Percentiles rank a stretch among this genome's conserved stretches.
phyloP scores from a whole-genome alignment of 2,329 filamentous ascomycete species.

The Venturiaceae sp. region DNA sequence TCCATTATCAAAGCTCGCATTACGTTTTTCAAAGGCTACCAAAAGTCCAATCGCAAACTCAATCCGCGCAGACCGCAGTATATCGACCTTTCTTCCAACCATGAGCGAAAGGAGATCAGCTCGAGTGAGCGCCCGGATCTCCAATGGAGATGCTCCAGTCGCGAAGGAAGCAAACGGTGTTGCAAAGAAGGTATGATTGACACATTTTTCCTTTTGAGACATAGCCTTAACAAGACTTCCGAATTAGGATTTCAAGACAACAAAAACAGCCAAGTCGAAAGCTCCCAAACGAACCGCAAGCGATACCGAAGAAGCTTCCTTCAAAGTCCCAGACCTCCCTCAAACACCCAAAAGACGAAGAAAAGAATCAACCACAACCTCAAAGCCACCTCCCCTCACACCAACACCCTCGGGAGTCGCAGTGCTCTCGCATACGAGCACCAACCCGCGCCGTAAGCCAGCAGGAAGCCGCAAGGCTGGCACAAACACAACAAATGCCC shows the following conservation, averaged over 20 bases:
- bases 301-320: not conserved
- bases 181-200: not conserved
- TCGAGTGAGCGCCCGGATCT: not conserved
- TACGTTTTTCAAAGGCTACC: too few relatives aligned
- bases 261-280: not conserved
- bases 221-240: not conserved
- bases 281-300: not conserved
- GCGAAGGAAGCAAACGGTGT: not conserved
- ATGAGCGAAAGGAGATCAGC: not conserved
- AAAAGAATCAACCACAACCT: not conserved
- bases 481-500: slow-evolving; percentile 57
- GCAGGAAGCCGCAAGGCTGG: slow-evolving; percentile 31
- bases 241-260: not conserved
- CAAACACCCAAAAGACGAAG: not conserved
- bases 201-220: too few relatives aligned
- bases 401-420: slow-evolving; percentile 5
- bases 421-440: not conserved
- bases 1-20: too few relatives aligned
- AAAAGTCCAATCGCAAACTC: too few relatives aligned
- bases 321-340: not conserved
- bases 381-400: not conserved
- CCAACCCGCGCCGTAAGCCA: not conserved
- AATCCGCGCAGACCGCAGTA: too few relatives aligned
- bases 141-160: not conserved
- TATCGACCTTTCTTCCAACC: not conserved